Evolutionary conservation across 495 filamentous ascomycete species (phyloP).

Genomic region (Halenospora varia): DNA sequence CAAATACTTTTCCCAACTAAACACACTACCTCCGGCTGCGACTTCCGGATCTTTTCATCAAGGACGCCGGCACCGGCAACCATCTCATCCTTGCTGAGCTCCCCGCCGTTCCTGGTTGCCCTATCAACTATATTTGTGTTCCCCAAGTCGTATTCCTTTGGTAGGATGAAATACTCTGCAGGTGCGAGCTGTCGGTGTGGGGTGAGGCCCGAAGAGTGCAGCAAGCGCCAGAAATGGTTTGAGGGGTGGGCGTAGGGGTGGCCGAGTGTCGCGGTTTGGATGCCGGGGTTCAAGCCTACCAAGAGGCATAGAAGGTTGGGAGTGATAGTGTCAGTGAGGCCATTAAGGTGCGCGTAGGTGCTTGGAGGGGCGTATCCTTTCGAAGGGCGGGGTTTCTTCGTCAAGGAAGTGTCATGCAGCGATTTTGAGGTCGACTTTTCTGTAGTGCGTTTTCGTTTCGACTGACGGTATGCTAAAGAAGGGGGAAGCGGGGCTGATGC

Average conservation of each 20-base stretch:
- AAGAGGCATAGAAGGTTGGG: conserved; percentile 76
- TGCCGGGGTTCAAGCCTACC: conserved; percentile 86
- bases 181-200: conserved; percentile 47
- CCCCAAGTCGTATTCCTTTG: conserved; percentile 68
- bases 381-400: conserved; percentile 10
- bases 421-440: conserved; percentile 6
- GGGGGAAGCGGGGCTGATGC: conserved; percentile 4
- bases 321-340: conserved; percentile 70
- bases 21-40: conserved; percentile 75
- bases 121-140: conserved; percentile 89
- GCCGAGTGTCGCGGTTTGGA: conserved; percentile 70
- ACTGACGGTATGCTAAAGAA: conserved; percentile 1
- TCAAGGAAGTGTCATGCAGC: conserved; percentile 5
- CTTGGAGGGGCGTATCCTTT: conserved; percentile 58
- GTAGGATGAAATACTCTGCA: conserved; percentile 66
- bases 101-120: conserved; percentile 71
- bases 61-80: conserved; percentile 68
- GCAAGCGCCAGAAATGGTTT: conserved; percentile 89
- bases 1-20: conserved; percentile 93
- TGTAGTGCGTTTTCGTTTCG: conserved; percentile 10
- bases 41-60: conserved; percentile 67
- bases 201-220: conserved; percentile 72
- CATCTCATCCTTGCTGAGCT: conserved; percentile 80
- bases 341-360: conserved; percentile 61
- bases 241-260: conserved; percentile 89